Evolutionary conservation across 768 basidiomycete genomes (phyloP), one percentile per base, ranked within the genome.

Genomic region (Suillus brevipes): DNA sequence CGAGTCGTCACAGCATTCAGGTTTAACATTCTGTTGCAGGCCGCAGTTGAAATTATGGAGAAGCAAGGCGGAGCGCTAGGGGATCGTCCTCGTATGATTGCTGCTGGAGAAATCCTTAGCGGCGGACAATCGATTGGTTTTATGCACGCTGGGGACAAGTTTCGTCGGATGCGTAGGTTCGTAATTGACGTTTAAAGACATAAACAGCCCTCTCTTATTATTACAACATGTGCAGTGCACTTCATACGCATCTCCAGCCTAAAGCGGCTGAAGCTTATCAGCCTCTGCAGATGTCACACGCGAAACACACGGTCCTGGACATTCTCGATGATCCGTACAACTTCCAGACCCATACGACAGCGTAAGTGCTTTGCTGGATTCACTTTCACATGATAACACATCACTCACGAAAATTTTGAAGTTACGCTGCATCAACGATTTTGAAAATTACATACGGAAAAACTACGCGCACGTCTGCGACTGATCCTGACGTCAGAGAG

Each of bases 1-100:
- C 12, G 4, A 23, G 5, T 57, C 18, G 34, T 31, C 40, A 10
- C 31, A 12, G 13, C 3, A 9, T 18, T 10, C 2, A 13, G 10
- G 18, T 31, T n/a, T 8, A 34, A 34, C 31, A 34, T 55, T 20
- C 31, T n/a, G 10, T 45, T 34, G 23, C n/a, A 85, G 66, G 84
- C 83, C 6, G 84, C 84, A 0, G 77, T 85, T 0, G 84, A 86
- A 10, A 81, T 87, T 60, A 83, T 86, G 84, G 85, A 87, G 71
- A 82, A 82, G 64, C 82, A 85, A 68, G 84, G 85, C 2, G 82
- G 82, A 0, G 68, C 75, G 0, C 73, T 82, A 9, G 80, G 78
- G 0, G 85, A 87, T 68, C 71, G 85, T 52, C 85, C 84, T 8
- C 66, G 71, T 2, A 78, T 75, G 38, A 83, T 87, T 47, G 77